Base-by-base conservation (phyloP, 495 filamentous ascomycete genomes). In the Cryomyces antarcticus region DNA sequence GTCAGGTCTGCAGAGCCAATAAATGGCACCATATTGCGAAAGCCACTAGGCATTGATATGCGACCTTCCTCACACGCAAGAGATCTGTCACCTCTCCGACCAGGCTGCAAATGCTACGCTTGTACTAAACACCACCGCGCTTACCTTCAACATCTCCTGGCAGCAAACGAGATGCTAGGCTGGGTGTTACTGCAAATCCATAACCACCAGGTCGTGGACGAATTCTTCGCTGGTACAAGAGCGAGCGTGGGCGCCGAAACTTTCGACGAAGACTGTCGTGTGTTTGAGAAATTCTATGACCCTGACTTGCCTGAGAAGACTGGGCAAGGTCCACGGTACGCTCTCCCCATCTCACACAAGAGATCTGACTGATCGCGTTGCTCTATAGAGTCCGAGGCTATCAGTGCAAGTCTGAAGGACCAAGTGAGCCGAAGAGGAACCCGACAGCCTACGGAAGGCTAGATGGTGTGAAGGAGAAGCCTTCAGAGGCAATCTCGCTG, bases 101-200 rank as follows among this genome's bases (percentile, higher is more conserved):
- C 62, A 28, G 61, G 57, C 35, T 97, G 89, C 60, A 47, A 59
- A 13, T 97, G 89, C 67, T 89, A 93, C 55, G 62, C 86, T 13
- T 97, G 89, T 65, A 72, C 63, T 1, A 68, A 69, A 9, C 92
- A 97, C 57, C 84, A 93, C 58, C 64, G 74, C 5, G 88, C 92
- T 1, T 96, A 79, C 60, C 49, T 96, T 30, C 77, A 84, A 46
- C 92, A 97, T 55, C 69, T 97, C 5, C 69, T 97, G 4, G 57
- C 65, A 11, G 83, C 89, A 0, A 87, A 85, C 50, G 89, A 97
- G 58, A 95, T 97, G 92, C 75, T 93, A 3, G 88, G 74, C 27
- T 97, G 89, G 89, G 80, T 82, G 3, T 67, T 97, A 10, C 63
- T 97, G 28, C 87, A 94, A 56, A 67, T 93, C 9, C 89, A 97